Evolutionary conservation across 2,329 filamentous ascomycete species (phyloP).

Genomic region (Cryoendolithus antarcticus): DNA sequence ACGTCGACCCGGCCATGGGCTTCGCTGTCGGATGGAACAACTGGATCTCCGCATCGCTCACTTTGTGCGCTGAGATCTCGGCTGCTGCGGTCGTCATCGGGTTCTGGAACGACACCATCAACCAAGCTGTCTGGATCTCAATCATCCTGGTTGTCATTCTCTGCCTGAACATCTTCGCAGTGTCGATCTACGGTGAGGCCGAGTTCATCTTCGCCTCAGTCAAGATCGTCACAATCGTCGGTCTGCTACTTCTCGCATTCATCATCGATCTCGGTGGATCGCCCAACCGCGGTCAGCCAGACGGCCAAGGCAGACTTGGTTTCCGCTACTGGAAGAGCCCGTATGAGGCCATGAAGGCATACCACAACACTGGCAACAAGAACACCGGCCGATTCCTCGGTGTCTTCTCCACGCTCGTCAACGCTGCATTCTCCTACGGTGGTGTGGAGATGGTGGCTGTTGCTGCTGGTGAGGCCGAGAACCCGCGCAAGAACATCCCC

Average conservation of each 20-base stretch:
- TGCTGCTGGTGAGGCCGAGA: slow-evolving; percentile 43
- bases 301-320: slow-evolving; percentile 32
- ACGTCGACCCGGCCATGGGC: slow-evolving; percentile 26
- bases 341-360: slow-evolving; percentile 43
- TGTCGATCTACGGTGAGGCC: slow-evolving; percentile 32
- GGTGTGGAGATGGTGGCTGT: slow-evolving; percentile 43
- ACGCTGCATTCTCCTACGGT: slow-evolving; percentile 39
- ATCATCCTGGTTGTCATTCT: slow-evolving; percentile 50
- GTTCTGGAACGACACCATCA: slow-evolving; percentile 37
- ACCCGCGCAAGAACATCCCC: slow-evolving; percentile 41
- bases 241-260: slow-evolving; percentile 29
- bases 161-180: slow-evolving; percentile 49
- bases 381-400: slow-evolving; percentile 50
- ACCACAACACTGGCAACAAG: slow-evolving; percentile 35
- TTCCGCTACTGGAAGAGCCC: slow-evolving; percentile 60
- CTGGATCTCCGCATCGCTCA: slow-evolving; percentile 13
- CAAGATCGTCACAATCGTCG: slow-evolving; percentile 38
- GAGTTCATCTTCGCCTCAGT: slow-evolving; percentile 41
- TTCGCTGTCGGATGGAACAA: slow-evolving; percentile 25
- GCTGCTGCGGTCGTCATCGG: slow-evolving; percentile 51
- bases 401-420: slow-evolving; percentile 41
- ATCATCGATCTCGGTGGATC: slow-evolving; percentile 52
- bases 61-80: slow-evolving; percentile 43
- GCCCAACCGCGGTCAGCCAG: slow-evolving; percentile 28
- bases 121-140: slow-evolving; percentile 35